Base-by-base conservation (phyloP, 805 yeast species). In the Metschnikowia baotianmanensis region DNA sequence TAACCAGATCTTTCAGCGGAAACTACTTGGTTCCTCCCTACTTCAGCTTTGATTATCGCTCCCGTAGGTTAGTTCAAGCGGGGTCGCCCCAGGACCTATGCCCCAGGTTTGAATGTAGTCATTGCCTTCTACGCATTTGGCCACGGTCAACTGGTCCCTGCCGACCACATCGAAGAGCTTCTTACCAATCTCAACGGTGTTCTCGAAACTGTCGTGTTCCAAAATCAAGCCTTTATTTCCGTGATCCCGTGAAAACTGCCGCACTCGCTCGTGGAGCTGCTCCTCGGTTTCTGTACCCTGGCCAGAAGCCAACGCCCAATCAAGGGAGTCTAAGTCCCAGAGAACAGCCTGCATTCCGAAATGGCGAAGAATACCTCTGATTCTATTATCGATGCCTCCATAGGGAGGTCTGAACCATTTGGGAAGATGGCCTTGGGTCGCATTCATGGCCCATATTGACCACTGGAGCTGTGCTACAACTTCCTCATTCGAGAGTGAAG, bases 401-500 rank as follows among this genome's bases (percentile, higher is more conserved):
- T 87, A 91, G 1, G 99, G 99, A 0, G 99, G 99, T 51, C 99
- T 76, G 61, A 86, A 91, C 86, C 91, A 91, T 55, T 83, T 83
- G 6, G 99, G 99, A 8, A 86, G 58, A 54, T 89, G 90, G 20
- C 81, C 71, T 0, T 87, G 86, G 0, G 97, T 89, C 1, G 96
- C 96, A 65, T 91, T 90, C 89, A 90, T 86, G 5, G 97, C 96
- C 97, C 97, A 91, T 23, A 88, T 80, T 1, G 95, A 82, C 99
- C 99, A 91, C 61, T 90, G 83, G 27, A 91, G 65, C 59, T 91
- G 96, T 0, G 97, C 96, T 41, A 85, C 80, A 15, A 91, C 79
- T 46, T 86, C 77, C 62, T 88, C 91, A 57, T 89, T 89, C 18
- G 80, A 62, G 41, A 90, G 69, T 1, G 80, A 62, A 2, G 97